These are phyloP conservation scores for Debaryomyces psychrophilus DNA, from an alignment of 1,139 yeast genomes.

Conservation along the genomic window DNA sequence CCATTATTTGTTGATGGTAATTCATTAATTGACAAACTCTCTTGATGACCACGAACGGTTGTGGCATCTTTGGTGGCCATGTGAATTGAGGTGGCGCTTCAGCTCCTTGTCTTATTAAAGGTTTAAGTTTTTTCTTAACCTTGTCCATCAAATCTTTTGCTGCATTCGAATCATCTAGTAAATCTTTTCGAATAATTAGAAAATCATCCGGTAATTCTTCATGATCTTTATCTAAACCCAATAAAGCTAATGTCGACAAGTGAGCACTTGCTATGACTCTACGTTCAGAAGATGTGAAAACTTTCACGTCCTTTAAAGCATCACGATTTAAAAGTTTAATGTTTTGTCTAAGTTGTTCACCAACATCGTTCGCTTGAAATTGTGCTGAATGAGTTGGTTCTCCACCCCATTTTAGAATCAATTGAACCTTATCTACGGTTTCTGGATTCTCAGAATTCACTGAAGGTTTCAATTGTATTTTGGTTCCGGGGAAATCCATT, in stretches of 20 bases:
- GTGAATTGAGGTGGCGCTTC: slow-evolving; percentile 99
- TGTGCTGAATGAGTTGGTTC: slow-evolving; percentile 98
- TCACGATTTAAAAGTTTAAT: slow-evolving; percentile 81
- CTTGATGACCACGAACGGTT: slow-evolving; percentile 90
- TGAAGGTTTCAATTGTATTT: slow-evolving; percentile 92
- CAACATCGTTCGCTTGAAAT: slow-evolving; percentile 92
- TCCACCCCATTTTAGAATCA: slow-evolving; percentile 98
- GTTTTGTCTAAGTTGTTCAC: slow-evolving; percentile 94
- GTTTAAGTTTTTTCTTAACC: slow-evolving; percentile 94
- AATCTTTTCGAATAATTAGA: slow-evolving; percentile 81
- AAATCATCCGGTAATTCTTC: slow-evolving; percentile 76
- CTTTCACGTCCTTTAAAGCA: slow-evolving; percentile 81
- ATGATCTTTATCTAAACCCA: slow-evolving; percentile 59
- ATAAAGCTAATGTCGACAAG: slow-evolving; percentile 78
- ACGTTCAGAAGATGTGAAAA: slow-evolving; percentile 91
- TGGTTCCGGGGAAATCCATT: slow-evolving; percentile 91
- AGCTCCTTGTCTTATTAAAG: slow-evolving; percentile 89
- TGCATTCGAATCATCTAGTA: slow-evolving; percentile 95
- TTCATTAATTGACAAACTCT: slow-evolving; percentile 96
- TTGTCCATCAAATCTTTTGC: slow-evolving; percentile 98
- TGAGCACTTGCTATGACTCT: slow-evolving; percentile 93
- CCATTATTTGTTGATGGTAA: slow-evolving; percentile 84
- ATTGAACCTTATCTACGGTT: slow-evolving; percentile 87
- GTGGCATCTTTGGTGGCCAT: slow-evolving; percentile 99
- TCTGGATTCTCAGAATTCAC: slow-evolving; percentile 63